phyloP scores from a whole-genome alignment of 2,329 filamentous ascomycete species.

The Xylariomycetidae sp. region DNA sequence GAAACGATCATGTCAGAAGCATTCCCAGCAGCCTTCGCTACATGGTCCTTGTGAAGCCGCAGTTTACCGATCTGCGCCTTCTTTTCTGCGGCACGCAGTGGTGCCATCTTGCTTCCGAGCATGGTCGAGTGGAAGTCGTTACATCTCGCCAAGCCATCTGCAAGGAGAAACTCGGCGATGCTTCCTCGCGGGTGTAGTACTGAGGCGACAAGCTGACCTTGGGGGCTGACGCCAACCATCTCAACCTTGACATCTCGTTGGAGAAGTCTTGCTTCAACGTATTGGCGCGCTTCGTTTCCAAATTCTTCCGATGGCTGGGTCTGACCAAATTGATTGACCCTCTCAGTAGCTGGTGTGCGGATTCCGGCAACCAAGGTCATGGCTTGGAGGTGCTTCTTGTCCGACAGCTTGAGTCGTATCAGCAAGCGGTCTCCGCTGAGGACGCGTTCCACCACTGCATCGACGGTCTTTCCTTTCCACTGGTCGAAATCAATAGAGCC shows the following conservation, averaged over 20 bases:
- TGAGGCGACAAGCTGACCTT: slow-evolving; percentile 84
- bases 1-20: slow-evolving; percentile 78
- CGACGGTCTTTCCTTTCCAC: slow-evolving; percentile 80
- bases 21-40: slow-evolving; percentile 60
- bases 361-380: slow-evolving; percentile 87
- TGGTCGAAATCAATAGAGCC: slow-evolving; percentile 74
- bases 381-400: slow-evolving; percentile 82
- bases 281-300: slow-evolving; percentile 82
- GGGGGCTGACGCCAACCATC: slow-evolving; percentile 81
- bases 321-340: slow-evolving; percentile 72
- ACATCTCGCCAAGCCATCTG: slow-evolving; percentile 85
- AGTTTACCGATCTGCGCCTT: slow-evolving; percentile 71
- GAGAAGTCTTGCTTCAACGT: slow-evolving; percentile 79
- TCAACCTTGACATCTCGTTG: slow-evolving; percentile 81
- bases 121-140: slow-evolving; percentile 94
- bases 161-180: slow-evolving; percentile 85
- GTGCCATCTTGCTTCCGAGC: slow-evolving; percentile 82
- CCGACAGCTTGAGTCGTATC: slow-evolving; percentile 72
- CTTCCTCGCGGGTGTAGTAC: slow-evolving; percentile 87
- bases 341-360: slow-evolving; percentile 82
- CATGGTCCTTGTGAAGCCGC: slow-evolving; percentile 77
- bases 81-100: slow-evolving; percentile 81
- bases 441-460: slow-evolving; percentile 85
- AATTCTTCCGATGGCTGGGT: slow-evolving; percentile 83
- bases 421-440: slow-evolving; percentile 88